Evolutionary conservation across 345 rosid genomes (phyloP).

Genomic region (Aurinia saxatilis): DNA sequence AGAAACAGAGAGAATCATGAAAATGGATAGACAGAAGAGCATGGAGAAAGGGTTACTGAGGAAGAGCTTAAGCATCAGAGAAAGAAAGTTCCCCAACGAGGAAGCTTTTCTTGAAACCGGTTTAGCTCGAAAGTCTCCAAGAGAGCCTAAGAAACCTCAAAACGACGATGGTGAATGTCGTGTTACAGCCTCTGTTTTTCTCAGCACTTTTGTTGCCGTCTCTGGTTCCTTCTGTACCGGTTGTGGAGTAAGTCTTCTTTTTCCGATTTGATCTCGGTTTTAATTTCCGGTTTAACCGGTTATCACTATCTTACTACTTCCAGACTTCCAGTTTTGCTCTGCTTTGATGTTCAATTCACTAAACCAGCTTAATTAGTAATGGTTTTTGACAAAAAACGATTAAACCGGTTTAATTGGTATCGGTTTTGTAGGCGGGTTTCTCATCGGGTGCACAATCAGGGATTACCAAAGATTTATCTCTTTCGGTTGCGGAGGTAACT

Average conservation of each 20-base stretch:
- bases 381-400: too few species aligned
- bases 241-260: constrained; percentile 29
- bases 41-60: constrained; percentile 27
- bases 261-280: not conserved
- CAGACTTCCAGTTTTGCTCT: too few species aligned
- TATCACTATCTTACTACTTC: not conserved
- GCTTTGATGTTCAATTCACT: too few species aligned
- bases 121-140: constrained; percentile 9
- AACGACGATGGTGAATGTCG: constrained; percentile 28
- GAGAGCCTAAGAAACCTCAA: constrained; percentile 14
- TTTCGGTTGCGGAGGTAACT: constrained; percentile 26
- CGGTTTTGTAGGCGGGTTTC: constrained; percentile 30
- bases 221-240: constrained; percentile 42
- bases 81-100: constrained; percentile 17
- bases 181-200: constrained; percentile 24
- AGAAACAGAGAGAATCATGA: not conserved
- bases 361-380: too few species aligned
- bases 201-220: constrained; percentile 45
- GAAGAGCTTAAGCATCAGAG: constrained; percentile 27
- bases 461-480: constrained; percentile 36
- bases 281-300: not conserved
- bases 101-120: constrained; percentile 22
- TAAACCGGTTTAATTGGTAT: not conserved
- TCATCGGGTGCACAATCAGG: constrained; percentile 40
- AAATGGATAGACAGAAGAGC: constrained; percentile 28